These are phyloP conservation scores for Agaricus bisporus DNA, from an alignment of 768 basidiomycete genomes.

Conservation along the genomic window DNA sequence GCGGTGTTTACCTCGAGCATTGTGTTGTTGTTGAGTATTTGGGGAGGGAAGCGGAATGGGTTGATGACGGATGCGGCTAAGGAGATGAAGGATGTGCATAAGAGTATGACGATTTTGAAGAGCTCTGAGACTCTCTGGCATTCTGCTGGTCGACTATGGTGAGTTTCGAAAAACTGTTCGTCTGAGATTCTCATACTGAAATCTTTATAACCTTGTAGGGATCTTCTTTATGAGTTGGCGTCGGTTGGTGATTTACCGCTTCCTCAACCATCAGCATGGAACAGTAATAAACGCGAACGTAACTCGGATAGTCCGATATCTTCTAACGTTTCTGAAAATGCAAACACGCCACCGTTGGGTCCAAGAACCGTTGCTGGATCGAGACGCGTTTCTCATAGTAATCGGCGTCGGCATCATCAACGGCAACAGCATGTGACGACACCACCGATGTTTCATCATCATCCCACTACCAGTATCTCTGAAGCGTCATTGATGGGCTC, in stretches of 20 bases:
- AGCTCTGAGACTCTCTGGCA: conserved; percentile 36
- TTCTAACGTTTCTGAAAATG: conserved; percentile 1
- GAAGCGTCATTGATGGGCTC: background rate
- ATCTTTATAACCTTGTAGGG: conserved; percentile 34
- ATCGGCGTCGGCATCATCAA: background rate
- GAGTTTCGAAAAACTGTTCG: conserved; percentile 3
- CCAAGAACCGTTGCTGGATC: conserved; percentile 28
- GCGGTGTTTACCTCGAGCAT: conserved; percentile 41
- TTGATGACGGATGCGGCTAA: conserved; percentile 40
- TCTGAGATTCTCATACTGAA: background rate
- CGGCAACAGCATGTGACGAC: background rate
- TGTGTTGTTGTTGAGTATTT: conserved; percentile 62
- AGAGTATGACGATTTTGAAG: conserved; percentile 51
- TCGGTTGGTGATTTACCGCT: conserved; percentile 67
- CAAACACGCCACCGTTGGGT: conserved; percentile 1
- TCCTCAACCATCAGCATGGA: conserved; percentile 48
- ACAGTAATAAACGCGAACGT: conserved; percentile 58
- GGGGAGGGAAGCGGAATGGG: conserved; percentile 53
- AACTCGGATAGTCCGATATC: conserved; percentile 45
- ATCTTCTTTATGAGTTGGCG: conserved; percentile 67
- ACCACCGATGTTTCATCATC: too few relatives aligned
- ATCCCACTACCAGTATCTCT: background rate
- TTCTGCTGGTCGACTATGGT: conserved; percentile 41
- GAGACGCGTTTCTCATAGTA: conserved; percentile 19
- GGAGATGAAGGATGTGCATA: conserved; percentile 61